Percentiles rank a stretch among this genome's conserved stretches.
Conservation (phyloP, 176 grass and related monocot genomes). For the Oryza punctata region DNA sequence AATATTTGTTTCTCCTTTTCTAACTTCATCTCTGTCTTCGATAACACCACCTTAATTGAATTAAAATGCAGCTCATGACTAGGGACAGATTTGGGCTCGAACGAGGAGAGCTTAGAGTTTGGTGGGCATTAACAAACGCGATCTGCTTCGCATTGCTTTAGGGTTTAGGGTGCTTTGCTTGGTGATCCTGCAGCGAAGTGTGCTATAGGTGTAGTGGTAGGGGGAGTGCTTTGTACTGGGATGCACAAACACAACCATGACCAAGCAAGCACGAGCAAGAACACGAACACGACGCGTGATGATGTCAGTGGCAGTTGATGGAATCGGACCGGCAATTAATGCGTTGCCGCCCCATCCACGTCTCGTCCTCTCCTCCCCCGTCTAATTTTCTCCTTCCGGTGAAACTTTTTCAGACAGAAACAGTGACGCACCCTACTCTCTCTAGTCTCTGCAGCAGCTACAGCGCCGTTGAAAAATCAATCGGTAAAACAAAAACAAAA, state of each 20-base stretch:
- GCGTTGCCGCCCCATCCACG: background rate
- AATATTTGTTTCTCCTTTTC: too few species aligned
- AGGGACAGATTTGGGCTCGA: background rate
- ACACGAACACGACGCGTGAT: constrained; percentile 10
- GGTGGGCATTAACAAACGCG: too few species aligned
- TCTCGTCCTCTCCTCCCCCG: background rate
- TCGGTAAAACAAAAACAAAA: background rate
- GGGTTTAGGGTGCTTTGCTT: too few species aligned
- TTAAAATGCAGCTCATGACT: background rate
- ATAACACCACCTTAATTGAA: background rate
- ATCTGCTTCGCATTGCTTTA: too few species aligned
- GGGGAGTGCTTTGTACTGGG: too few species aligned
- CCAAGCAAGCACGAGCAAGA: background rate
- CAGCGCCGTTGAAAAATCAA: background rate
- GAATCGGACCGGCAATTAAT: constrained; percentile 24
- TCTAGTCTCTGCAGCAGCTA: background rate
- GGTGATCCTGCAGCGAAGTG: too few species aligned
- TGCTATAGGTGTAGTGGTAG: too few species aligned
- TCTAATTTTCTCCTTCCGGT: background rate
- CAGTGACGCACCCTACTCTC: background rate
- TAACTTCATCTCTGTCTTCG: too few species aligned
- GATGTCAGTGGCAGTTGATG: constrained; percentile 33
- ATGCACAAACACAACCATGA: too few species aligned
- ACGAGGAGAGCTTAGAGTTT: too few species aligned
- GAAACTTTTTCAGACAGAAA: background rate